Base-by-base conservation (phyloP, 805 yeast genomes). In the Blastobotrys americana region DNA sequence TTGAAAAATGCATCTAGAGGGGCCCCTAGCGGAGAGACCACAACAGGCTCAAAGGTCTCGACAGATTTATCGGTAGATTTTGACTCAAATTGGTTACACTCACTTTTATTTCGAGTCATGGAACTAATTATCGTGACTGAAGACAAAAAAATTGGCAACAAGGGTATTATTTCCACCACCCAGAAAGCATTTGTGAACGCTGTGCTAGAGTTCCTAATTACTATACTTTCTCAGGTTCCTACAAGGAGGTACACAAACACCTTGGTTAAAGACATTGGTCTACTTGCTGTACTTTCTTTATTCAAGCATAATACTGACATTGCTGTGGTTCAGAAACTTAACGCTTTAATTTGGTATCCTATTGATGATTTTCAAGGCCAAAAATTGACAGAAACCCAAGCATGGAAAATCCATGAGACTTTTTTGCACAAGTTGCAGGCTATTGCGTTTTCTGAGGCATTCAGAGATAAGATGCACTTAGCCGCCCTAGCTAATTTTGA, bases 351-450 rank as follows among this genome's bases (percentile, higher is more conserved):
- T 3, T 46, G 59, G 34, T 71, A 64, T 48, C 76, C 76, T 3
- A 53, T 73, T 15, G 65, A 72, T 48, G 77, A 72, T 37, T 60
- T 65, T 35, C 52, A 69, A 0, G 74, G 73, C 5, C 55, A 51
- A 13, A 36, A 53, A 4, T 43, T 59, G 3, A 23, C 55, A 1
- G 23, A 50, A 2, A 56, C 54, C 3, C 46, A 52, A 8, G 16
- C 46, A 9, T 52, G 51, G 38, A 21, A 45, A 15, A 34, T 27
- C 4, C 41, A 44, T 10, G 22, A 54, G 3, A 37, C 36, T 0
- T 45, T 31, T 1, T 45, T 63, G 0, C 42, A 54, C 2, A 36
- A 33, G 10, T 50, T 67, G 3, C 68, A 66, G 27, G 20, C 52
- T 2, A 13, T 47, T 0, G 53, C 65, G 1, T 35, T 25, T 13